These are phyloP conservation scores for Alliaria petiolata DNA, from an alignment of 345 rosid genomes.

Conservation along the genomic window DNA sequence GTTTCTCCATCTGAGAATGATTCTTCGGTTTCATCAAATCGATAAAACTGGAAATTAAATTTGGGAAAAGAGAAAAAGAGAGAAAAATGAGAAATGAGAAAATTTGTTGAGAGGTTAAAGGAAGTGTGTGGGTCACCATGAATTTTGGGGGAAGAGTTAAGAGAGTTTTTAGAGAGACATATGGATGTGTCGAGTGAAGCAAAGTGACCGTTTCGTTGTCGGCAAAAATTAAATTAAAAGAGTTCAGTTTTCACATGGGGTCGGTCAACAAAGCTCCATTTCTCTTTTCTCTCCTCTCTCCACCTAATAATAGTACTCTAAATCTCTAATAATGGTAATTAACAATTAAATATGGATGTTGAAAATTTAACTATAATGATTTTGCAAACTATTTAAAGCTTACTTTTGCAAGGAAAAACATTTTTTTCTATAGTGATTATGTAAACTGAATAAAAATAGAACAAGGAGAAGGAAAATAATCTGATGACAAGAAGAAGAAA, in stretches of 20 bases:
- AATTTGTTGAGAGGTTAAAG: constrained; percentile 22
- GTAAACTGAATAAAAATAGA: no score
- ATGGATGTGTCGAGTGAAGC: constrained; percentile 23
- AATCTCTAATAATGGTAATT: not conserved
- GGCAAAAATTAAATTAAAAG: constrained; percentile 8
- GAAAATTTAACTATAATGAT: no score
- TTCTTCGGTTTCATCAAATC: constrained; percentile 28
- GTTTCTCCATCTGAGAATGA: constrained; percentile 41
- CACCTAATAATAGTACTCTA: constrained; percentile 1
- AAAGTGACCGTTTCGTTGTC: constrained; percentile 24
- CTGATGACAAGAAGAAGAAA: no score
- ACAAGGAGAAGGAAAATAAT: no score
- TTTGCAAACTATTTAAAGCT: not conserved
- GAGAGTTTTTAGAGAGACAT: constrained; percentile 13
- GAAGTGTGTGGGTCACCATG: constrained; percentile 6
- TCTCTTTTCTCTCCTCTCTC: not conserved
- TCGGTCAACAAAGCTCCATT: constrained; percentile 14
- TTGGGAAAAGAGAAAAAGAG: not conserved
- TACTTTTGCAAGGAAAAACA: not conserved
- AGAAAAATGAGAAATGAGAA: not conserved
- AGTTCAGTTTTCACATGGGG: constrained; percentile 23
- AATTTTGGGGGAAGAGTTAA: constrained; percentile 11
- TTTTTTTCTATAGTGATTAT: no score
- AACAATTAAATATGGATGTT: not conserved
- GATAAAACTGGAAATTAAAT: not conserved